Conservation (phyloP, 352 stramenopile species). For the Peronospora farinosa region DNA sequence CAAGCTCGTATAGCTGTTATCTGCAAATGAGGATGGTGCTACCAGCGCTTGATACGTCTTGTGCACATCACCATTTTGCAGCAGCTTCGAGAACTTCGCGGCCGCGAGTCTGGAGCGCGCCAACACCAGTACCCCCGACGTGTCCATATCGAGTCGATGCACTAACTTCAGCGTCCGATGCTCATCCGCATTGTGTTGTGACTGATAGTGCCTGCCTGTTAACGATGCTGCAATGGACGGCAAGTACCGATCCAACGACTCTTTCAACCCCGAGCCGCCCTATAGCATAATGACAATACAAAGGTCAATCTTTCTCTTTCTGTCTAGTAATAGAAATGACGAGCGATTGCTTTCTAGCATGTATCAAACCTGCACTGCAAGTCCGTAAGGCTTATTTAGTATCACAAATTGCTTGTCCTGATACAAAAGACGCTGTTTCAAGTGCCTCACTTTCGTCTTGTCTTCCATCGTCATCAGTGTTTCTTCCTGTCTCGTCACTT, state of each 20-base stretch:
- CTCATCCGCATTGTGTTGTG: not conserved
- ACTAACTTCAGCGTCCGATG: conserved; percentile 39
- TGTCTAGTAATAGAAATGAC: not conserved
- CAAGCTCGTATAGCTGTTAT: conserved; percentile 4
- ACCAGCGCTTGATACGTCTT: conserved; percentile 70
- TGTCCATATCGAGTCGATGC: conserved; percentile 69
- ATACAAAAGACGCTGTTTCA: conserved; percentile 41
- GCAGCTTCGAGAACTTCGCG: conserved; percentile 47
- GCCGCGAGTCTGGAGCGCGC: conserved; percentile 59
- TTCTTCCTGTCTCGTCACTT: not conserved
- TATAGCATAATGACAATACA: not conserved
- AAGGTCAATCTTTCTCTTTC: not conserved
- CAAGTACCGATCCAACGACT: conserved; percentile 45
- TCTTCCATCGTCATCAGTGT: not conserved
- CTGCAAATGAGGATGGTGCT: not conserved
- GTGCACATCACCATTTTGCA: conserved; percentile 32
- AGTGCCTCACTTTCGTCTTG: conserved; percentile 13
- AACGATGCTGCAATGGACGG: conserved; percentile 30
- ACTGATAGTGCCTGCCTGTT: not conserved
- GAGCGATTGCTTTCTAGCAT: not conserved
- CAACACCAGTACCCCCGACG: conserved; percentile 58
- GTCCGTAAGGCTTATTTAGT: conserved; percentile 62
- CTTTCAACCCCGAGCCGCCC: conserved; percentile 34
- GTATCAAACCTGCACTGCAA: conserved; percentile 47
- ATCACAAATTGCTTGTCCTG: conserved; percentile 52